Evolutionary conservation across 2,329 filamentous ascomycete genomes (phyloP).

Genomic region (Colletotrichum lindemuthianum): DNA sequence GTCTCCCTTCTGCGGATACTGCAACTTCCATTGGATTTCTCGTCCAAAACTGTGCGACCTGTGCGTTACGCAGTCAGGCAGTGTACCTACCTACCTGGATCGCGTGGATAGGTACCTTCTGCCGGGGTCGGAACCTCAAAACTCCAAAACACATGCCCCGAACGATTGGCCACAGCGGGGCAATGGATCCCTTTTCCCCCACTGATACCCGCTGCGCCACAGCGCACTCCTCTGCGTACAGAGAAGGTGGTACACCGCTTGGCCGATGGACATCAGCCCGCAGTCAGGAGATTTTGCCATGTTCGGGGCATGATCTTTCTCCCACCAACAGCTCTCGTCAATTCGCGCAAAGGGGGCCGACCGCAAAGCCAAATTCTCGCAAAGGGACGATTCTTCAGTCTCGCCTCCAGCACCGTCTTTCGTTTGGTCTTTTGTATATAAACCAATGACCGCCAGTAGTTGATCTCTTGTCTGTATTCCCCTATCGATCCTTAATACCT

Average conservation of each 20-base stretch:
- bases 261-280: constrained; percentile 18
- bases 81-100: too few species aligned
- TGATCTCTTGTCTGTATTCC: background rate
- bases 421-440: background rate
- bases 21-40: too few species aligned
- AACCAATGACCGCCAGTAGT: constrained; percentile 17
- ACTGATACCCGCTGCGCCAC: constrained; percentile 36
- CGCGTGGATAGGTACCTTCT: too few species aligned
- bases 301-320: constrained; percentile 32
- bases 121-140: too few species aligned
- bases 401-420: background rate
- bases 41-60: too few species aligned
- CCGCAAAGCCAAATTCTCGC: constrained; percentile 6
- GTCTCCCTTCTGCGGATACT: too few species aligned
- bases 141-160: constrained; percentile 19
- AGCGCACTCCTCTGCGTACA: background rate
- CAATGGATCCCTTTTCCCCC: constrained; percentile 20
- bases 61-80: too few species aligned
- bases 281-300: constrained; percentile 36
- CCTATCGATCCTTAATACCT: too few species aligned
- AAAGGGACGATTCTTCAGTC: constrained; percentile 2
- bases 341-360: constrained; percentile 11
- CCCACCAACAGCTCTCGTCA: constrained; percentile 26
- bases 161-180: constrained; percentile 34
- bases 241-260: constrained; percentile 20